Percentiles rank a stretch among this genome's conserved stretches.
Evolutionary conservation across 1,284 basidiomycete species (phyloP).

Genomic region (Amylostereum areolatum): DNA sequence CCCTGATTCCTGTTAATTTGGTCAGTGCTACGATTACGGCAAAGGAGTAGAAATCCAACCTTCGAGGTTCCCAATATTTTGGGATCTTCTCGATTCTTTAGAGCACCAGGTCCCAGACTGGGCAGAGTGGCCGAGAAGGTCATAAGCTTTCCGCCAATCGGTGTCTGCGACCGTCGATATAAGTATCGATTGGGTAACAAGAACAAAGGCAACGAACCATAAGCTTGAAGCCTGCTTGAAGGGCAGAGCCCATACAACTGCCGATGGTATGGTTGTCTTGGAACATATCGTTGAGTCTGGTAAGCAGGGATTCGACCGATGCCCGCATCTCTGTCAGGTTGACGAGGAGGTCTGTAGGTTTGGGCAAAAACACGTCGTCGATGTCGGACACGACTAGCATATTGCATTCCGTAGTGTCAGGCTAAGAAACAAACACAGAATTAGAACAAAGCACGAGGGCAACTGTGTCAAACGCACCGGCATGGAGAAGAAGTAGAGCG

Average conservation of each 20-base stretch:
- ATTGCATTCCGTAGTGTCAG: slow-evolving; percentile 78
- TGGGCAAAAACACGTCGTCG: slow-evolving; percentile 96
- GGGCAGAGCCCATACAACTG: slow-evolving; percentile 91
- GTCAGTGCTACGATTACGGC: slow-evolving; percentile 1
- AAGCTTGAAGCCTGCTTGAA: slow-evolving; percentile 95
- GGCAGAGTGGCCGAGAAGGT: slow-evolving; percentile 88
- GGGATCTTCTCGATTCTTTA: slow-evolving; percentile 96
- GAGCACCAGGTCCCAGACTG: slow-evolving; percentile 82
- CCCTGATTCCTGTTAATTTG: slow-evolving; percentile 61
- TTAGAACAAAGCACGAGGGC: background rate
- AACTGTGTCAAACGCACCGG: slow-evolving; percentile 38
- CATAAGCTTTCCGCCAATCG: slow-evolving; percentile 94
- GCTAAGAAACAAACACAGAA: slow-evolving; percentile 31
- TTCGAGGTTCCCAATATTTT: slow-evolving; percentile 95
- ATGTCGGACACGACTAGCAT: slow-evolving; percentile 98
- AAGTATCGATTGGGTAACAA: slow-evolving; percentile 3
- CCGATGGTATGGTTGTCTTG: slow-evolving; percentile 88
- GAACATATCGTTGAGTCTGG: slow-evolving; percentile 93
- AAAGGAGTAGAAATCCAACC: slow-evolving; percentile 34
- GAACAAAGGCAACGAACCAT: slow-evolving; percentile 49
- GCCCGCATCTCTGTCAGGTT: slow-evolving; percentile 86
- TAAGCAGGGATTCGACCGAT: slow-evolving; percentile 79
- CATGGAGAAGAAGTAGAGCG: slow-evolving; percentile 96
- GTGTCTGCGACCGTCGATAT: slow-evolving; percentile 41
- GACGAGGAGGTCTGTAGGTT: slow-evolving; percentile 92